Evolutionary conservation across 1,139 yeast genomes (phyloP).

Genomic region (Yarrowia galli): DNA sequence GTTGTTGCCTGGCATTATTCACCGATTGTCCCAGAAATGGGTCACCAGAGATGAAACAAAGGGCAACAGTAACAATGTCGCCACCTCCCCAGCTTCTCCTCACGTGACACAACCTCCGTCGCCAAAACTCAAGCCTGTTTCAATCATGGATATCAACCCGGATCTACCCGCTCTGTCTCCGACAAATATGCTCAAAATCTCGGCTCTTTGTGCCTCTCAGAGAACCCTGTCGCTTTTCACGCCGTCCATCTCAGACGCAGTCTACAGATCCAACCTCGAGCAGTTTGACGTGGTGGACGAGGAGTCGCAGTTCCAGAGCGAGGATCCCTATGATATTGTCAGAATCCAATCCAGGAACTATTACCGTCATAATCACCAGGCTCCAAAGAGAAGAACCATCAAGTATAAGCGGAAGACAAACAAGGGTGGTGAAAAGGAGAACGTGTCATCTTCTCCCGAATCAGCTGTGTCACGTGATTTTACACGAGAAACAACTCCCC

Average conservation of each 20-base stretch:
- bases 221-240: constrained; percentile 76
- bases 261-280: constrained; percentile 59
- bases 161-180: constrained; percentile 68
- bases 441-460: too few species aligned
- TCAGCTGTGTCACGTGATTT: too few species aligned
- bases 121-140: constrained; percentile 47
- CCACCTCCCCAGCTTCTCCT: too few species aligned
- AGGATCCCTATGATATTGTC: constrained; percentile 47
- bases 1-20: constrained; percentile 80
- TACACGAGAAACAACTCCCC: constrained; percentile 17
- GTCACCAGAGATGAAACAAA: constrained; percentile 27
- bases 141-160: constrained; percentile 61
- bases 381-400: constrained; percentile 49
- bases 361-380: constrained; percentile 44
- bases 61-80: not conserved
- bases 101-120: constrained; percentile 42
- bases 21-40: constrained; percentile 76
- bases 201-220: constrained; percentile 76
- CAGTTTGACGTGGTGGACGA: constrained; percentile 44
- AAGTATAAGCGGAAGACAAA: constrained; percentile 39
- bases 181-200: constrained; percentile 71
- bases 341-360: constrained; percentile 46
- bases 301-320: constrained; percentile 41
- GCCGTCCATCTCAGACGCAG: constrained; percentile 62
- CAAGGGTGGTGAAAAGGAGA: too few species aligned